Evolutionary conservation across 1,284 basidiomycete genomes (phyloP).

Genomic region (Anthracocystis setariae): DNA sequence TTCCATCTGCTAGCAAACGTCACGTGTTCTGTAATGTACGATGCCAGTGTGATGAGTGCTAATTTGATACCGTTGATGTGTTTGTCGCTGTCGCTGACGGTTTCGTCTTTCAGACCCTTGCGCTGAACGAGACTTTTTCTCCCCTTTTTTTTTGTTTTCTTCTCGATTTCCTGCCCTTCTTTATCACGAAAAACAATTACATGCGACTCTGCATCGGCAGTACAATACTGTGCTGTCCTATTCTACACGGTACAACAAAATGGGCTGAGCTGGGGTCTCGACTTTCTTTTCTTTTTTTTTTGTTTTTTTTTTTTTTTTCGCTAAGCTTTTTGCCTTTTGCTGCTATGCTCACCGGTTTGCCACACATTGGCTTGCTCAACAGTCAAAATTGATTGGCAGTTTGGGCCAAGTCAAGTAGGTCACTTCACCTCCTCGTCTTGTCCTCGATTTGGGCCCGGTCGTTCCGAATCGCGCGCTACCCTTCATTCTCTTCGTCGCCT

Average conservation of each 20-base stretch:
- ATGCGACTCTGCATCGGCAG: no score
- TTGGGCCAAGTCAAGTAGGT: background rate
- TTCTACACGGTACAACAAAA: no score
- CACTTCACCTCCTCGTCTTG: background rate
- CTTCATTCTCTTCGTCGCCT: background rate
- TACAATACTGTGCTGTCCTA: no score
- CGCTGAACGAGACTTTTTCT: background rate
- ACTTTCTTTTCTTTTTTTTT: conserved; percentile 3
- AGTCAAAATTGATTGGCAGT: background rate
- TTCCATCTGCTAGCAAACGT: no score
- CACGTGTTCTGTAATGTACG: no score
- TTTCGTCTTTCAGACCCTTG: background rate
- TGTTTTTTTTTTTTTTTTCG: background rate
- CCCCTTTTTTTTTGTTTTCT: background rate
- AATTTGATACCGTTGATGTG: no score
- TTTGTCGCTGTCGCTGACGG: no score
- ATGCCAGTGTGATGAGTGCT: no score
- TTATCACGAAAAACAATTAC: no score
- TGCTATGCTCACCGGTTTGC: no score
- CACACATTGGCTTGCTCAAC: background rate
- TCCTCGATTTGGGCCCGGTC: background rate
- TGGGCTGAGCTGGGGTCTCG: background rate
- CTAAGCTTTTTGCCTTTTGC: background rate
- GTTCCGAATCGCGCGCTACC: background rate
- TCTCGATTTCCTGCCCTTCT: background rate